Evolutionary conservation across 202 grass and related monocot genomes (phyloP), one percentile per base, ranked within the genome.

Genomic region (Cymbopogon flexuosus): DNA sequence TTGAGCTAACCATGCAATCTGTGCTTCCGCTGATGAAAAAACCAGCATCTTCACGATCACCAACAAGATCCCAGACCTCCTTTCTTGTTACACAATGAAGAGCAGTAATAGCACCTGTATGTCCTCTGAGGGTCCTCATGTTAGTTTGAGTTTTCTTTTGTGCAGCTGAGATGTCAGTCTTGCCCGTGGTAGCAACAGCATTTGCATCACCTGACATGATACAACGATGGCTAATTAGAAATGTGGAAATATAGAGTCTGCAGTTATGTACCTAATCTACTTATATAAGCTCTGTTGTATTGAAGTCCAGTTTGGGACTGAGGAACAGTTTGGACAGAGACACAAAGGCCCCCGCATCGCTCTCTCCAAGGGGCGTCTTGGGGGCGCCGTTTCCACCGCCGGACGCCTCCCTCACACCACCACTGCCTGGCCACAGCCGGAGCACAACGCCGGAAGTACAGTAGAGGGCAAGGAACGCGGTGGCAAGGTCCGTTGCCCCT

Each of bases 11-110:
- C 90, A 83, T 86, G 88, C 92, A 99, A 90, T 99, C 96, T 73
- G 88, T 99, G 88, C 96, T 99, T 88, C 96, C 96, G 81, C 96
- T 99, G 69, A 99, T 95, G 90, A 99, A 99, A 95, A 99, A 91
- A 35, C 96, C 96, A 85, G 96, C 96, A 93, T 99, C 96, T 84
- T 99, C 96, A 76, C 96, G 96, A 85, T 99, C 96, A 76, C 96
- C 96, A 93, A 99, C 88, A 88, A 99, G 96, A 83, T 99, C 96
- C 92, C 96, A 99, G 46, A 99, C 96, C 82, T 99, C 96, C 72
- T 91, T 95, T 82, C 73, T 90, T 84, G 88, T 88, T 73, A 99
- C 92, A 40, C 96, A 99, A 82, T 99, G 96, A 86, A 99, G 86
- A 76, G 96, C 88, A 67, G 96, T 99, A 80, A 99, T 86, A 70